Percentiles rank a stretch among this genome's conserved stretches.
Conservation (phyloP, 2,329 filamentous ascomycete species). For the Monosporascus sp. region DNA sequence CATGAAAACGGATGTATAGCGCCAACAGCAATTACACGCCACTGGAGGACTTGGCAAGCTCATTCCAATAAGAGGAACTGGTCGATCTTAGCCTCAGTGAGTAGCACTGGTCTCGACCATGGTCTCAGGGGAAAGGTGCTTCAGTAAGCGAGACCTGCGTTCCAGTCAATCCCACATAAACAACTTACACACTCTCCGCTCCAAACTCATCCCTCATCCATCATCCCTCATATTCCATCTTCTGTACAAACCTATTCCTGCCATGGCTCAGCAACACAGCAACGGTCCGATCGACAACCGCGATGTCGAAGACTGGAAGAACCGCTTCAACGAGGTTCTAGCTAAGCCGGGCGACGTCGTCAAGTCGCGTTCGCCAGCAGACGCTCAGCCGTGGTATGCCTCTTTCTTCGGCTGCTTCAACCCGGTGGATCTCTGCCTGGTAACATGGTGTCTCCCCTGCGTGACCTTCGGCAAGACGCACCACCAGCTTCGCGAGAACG, state of each 20-base stretch:
- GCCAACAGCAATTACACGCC: no score
- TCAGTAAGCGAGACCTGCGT: neutral
- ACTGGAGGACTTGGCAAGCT: no score
- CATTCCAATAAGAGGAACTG: no score
- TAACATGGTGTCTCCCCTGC: conserved; percentile 41
- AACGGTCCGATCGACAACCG: conserved; percentile 35
- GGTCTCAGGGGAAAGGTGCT: no score
- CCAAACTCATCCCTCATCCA: neutral
- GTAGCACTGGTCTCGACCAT: no score
- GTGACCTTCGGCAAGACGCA: conserved; percentile 43
- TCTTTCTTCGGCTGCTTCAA: conserved; percentile 40
- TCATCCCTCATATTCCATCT: neutral
- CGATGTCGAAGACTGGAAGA: conserved; percentile 40
- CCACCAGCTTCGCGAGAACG: conserved; percentile 37
- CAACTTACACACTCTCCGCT: neutral
- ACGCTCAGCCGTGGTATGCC: conserved; percentile 33
- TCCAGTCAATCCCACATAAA: neutral
- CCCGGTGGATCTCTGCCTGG: conserved; percentile 39
- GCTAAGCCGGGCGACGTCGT: conserved; percentile 36
- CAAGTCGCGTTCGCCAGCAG: conserved; percentile 35
- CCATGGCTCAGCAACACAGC: neutral
- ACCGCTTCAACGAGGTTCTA: conserved; percentile 37
- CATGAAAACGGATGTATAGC: no score
- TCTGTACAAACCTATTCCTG: no score
- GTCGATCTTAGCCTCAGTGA: no score